Conservation (phyloP, 495 filamentous ascomycete species). For the Baudoinia panamericana region DNA sequence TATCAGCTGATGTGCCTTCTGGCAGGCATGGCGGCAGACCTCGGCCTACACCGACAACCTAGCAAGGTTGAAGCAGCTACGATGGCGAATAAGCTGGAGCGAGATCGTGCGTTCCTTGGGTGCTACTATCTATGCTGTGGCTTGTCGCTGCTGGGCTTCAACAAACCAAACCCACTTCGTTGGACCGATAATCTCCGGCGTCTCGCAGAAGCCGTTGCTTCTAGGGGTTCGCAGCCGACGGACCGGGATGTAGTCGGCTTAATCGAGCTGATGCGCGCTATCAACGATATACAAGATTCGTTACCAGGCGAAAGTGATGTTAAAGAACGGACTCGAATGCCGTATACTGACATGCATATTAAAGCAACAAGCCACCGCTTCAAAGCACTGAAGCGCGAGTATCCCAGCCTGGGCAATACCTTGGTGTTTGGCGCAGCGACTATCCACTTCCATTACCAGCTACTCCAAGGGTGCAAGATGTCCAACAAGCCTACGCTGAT, state of each 20-base stretch:
- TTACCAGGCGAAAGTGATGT: not conserved
- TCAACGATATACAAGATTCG: slow-evolving; percentile 8
- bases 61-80: not conserved
- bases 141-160: slow-evolving; percentile 6
- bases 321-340: not conserved
- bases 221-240: not conserved
- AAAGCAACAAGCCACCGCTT: slow-evolving; percentile 1
- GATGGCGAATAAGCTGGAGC: not conserved
- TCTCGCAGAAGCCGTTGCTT: not conserved
- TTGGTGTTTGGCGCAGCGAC: not conserved
- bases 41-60: slow-evolving; percentile 4
- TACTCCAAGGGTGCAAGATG: not conserved
- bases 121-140: slow-evolving; percentile 13
- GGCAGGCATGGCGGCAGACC: slow-evolving; percentile 10
- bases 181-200: slow-evolving; percentile 9
- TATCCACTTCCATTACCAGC: slow-evolving; percentile 1
- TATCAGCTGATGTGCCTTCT: slow-evolving; percentile 5
- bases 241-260: slow-evolving; percentile 1
- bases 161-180: slow-evolving; percentile 9
- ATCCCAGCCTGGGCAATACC: not conserved
- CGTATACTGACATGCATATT: not conserved
- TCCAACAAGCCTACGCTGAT: slow-evolving; percentile 5
- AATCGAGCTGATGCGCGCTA: not conserved
- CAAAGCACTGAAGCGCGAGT: slow-evolving; percentile 1
- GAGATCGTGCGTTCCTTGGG: slow-evolving; percentile 4